Evolutionary conservation across 1,284 basidiomycete genomes (phyloP).

Genomic region (Wallemia hederae): DNA sequence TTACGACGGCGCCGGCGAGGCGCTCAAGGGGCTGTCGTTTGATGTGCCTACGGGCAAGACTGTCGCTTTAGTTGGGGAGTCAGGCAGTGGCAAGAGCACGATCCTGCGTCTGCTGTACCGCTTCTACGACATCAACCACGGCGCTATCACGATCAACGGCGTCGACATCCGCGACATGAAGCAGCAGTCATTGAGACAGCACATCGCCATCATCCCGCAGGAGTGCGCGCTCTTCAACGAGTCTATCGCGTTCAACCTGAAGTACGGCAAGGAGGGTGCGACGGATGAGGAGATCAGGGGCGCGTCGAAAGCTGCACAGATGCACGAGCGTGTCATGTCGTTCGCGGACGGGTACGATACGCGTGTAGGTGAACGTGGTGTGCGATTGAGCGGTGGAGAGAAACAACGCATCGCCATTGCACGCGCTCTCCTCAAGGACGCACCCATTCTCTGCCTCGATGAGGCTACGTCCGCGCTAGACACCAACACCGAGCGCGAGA

Average conservation of each 20-base stretch:
- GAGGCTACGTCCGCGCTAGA: slow-evolving; percentile 43
- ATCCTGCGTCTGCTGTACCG: slow-evolving; percentile 55
- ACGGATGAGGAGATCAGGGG: slow-evolving; percentile 35
- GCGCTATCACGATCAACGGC: slow-evolving; percentile 27
- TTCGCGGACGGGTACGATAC: slow-evolving; percentile 57
- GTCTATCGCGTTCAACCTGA: slow-evolving; percentile 41
- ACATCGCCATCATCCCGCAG: slow-evolving; percentile 57
- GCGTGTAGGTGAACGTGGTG: slow-evolving; percentile 48
- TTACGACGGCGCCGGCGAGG: slow-evolving; percentile 44
- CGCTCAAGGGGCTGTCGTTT: slow-evolving; percentile 50
- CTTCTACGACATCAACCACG: slow-evolving; percentile 55
- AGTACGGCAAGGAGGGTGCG: slow-evolving; percentile 31
- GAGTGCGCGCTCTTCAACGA: slow-evolving; percentile 59
- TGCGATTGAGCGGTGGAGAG: slow-evolving; percentile 46
- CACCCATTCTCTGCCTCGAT: slow-evolving; percentile 51
- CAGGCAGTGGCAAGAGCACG: slow-evolving; percentile 16
- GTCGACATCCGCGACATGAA: slow-evolving; percentile 60
- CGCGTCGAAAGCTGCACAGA: slow-evolving; percentile 43
- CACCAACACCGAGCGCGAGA: slow-evolving; percentile 52
- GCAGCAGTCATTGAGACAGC: slow-evolving; percentile 37
- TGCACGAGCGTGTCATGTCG: slow-evolving; percentile 42
- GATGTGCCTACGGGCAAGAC: slow-evolving; percentile 47
- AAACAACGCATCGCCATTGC: slow-evolving; percentile 67
- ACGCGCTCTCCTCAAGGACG: slow-evolving; percentile 54
- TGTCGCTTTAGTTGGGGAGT: slow-evolving; percentile 37